A percentile compares a stretch with the other conserved stretches of the same genome.
These are phyloP conservation scores for Pyrenopolyporus hunteri DNA, from an alignment of 495 filamentous ascomycete species.

Conservation along the genomic window DNA sequence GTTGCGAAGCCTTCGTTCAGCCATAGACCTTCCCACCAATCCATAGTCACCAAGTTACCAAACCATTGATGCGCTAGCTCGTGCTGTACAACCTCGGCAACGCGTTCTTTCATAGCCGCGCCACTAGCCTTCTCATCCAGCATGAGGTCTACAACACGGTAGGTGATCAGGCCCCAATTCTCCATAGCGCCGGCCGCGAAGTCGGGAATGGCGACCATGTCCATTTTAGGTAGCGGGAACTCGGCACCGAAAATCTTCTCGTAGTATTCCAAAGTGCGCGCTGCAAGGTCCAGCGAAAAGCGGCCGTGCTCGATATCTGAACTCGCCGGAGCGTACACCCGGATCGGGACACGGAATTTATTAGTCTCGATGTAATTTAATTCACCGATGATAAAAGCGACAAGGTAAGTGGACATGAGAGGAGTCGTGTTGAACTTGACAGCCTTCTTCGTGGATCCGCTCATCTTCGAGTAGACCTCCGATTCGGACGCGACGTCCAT, in stretches of 20 bases:
- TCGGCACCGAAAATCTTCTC: slow-evolving; percentile 75
- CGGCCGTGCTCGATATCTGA: slow-evolving; percentile 69
- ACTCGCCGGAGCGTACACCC: slow-evolving; percentile 70
- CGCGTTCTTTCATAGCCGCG: slow-evolving; percentile 89
- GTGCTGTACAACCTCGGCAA: slow-evolving; percentile 95
- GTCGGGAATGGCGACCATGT: slow-evolving; percentile 97
- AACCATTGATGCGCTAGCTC: slow-evolving; percentile 99
- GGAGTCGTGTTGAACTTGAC: slow-evolving; percentile 77
- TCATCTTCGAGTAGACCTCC: slow-evolving; percentile 61
- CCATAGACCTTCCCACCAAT: slow-evolving; percentile 99
- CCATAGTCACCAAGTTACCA: slow-evolving; percentile 98
- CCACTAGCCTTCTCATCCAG: slow-evolving; percentile 91
- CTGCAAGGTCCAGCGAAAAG: slow-evolving; percentile 72
- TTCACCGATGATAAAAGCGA: slow-evolving; percentile 78
- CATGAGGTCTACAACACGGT: slow-evolving; percentile 88
- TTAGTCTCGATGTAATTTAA: slow-evolving; percentile 77
- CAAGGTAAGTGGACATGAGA: slow-evolving; percentile 78
- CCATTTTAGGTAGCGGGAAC: slow-evolving; percentile 86
- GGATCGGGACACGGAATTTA: slow-evolving; percentile 73
- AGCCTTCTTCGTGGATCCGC: slow-evolving; percentile 65
- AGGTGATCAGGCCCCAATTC: slow-evolving; percentile 98
- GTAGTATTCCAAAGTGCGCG: slow-evolving; percentile 72
- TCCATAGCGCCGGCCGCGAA: slow-evolving; percentile 96
- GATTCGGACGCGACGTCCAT: slow-evolving; percentile 76
- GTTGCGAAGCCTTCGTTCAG: slow-evolving; percentile 98